Percentiles rank a stretch among this genome's conserved stretches.
Conservation (phyloP, 2,329 filamentous ascomycete species). For the Clathrospora elynae region DNA sequence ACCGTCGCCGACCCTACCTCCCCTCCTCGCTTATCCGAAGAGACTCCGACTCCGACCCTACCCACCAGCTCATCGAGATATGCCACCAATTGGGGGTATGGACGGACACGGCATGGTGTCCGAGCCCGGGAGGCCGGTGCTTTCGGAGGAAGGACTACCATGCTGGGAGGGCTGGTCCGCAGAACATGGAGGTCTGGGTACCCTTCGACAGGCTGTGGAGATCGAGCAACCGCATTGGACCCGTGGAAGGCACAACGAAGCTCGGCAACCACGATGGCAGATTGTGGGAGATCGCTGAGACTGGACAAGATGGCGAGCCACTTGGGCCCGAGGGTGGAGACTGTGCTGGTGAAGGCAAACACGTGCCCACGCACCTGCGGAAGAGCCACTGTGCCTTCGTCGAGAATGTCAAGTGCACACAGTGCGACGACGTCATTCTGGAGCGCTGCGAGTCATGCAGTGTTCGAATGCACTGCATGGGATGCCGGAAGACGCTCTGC, state of each 20-base stretch:
- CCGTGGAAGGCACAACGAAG: constrained; percentile 40
- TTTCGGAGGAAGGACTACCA: constrained; percentile 63
- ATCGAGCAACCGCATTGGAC: constrained; percentile 63
- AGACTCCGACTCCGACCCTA: constrained; percentile 65
- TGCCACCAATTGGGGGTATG: constrained; percentile 64
- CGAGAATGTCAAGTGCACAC: constrained; percentile 59
- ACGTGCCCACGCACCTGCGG: constrained; percentile 59
- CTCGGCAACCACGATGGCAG: constrained; percentile 54
- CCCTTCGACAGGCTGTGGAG: constrained; percentile 65
- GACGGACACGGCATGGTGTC: constrained; percentile 67
- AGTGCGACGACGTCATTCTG: constrained; percentile 58
- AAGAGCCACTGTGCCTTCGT: constrained; percentile 60
- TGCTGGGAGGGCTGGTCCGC: constrained; percentile 59
- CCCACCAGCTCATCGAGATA: constrained; percentile 63
- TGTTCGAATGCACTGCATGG: constrained; percentile 65
- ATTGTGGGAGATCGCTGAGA: constrained; percentile 62
- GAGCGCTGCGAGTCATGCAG: constrained; percentile 66
- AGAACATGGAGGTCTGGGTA: constrained; percentile 65
- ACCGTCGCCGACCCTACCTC: constrained; percentile 64
- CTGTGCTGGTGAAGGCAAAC: constrained; percentile 58
- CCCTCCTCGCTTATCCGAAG: constrained; percentile 60
- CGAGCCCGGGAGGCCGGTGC: constrained; percentile 62
- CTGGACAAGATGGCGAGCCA: constrained; percentile 60
- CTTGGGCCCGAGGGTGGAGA: constrained; percentile 56
- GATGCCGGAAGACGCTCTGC: constrained; percentile 64